Conservation (phyloP, 2,329 filamentous ascomycete species). For the Fusarium ramigenum region DNA sequence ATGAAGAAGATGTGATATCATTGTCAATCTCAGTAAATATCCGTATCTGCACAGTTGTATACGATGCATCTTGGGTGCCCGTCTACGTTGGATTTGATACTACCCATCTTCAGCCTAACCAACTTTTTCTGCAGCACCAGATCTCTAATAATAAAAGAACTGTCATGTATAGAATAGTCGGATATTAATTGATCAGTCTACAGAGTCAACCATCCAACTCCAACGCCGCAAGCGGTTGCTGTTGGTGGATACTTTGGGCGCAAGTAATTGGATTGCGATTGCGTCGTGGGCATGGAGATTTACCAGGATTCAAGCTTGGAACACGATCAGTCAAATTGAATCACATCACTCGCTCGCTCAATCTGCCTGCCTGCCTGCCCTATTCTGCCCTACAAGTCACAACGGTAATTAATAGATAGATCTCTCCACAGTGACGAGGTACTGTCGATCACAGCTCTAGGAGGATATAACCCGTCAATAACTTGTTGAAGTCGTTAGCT, state of each 20-base stretch:
- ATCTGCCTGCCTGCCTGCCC: neutral
- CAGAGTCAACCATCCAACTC: neutral
- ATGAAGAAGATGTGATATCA: neutral
- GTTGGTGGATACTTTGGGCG: constrained; percentile 18
- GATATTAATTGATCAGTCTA: neutral
- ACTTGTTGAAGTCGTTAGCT: neutral
- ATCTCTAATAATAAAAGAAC: neutral
- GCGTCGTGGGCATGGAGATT: constrained; percentile 26
- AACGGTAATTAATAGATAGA: constrained; percentile 14
- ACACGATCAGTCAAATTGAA: constrained; percentile 24
- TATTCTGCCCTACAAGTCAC: constrained; percentile 18
- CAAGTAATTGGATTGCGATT: constrained; percentile 17
- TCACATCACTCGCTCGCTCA: constrained; percentile 12
- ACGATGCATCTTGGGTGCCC: constrained; percentile 4
- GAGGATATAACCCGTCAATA: neutral
- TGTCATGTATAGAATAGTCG: neutral
- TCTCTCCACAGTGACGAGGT: constrained; percentile 31
- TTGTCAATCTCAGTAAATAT: neutral
- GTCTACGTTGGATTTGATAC: neutral
- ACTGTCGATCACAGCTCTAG: constrained; percentile 19
- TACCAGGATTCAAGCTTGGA: constrained; percentile 32
- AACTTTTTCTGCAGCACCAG: neutral
- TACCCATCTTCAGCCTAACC: neutral
- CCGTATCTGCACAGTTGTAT: neutral
- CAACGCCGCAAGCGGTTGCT: constrained; percentile 7